Evolutionary conservation across 2,329 filamentous ascomycete genomes (phyloP), one percentile per base, ranked within the genome.

Genomic region (Dothiorella sarmentorum): DNA sequence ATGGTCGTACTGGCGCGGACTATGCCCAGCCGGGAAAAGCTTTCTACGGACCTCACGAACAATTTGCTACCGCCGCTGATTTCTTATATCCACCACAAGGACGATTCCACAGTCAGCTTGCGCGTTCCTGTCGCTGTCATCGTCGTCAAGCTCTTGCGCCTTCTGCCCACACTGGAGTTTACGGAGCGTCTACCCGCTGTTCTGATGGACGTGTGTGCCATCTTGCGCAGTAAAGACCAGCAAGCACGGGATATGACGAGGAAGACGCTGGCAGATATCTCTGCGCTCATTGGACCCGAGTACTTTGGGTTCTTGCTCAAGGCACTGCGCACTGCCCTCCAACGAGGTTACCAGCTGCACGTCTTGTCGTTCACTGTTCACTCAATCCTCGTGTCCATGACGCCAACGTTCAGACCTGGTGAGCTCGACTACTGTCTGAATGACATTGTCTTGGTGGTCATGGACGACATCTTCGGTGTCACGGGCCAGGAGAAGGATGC

Each of bases 401-500:
- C 88, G 10, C 87, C 90, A 9, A 80, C 84, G 2, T 89, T 91
- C 66, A 79, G 85, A 38, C 86, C 91, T 17, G 94, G 95, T 22
- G 91, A 93, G 65, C 78, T 99, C 27, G 91, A 99, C 68, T 92
- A 97, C 69, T 96, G 92, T 68, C 78, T 97, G 7, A 77, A 83
- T 3, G 82, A 88, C 10, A 85, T 97, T 42, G 86, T 95, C 44
- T 82, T 85, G 1, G 85, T 99, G 42, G 87, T 97, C 63, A 94
- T 99, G 90, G 94, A 99, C 68, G 95, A 99, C 69, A 94, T 95
- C 11, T 99, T 99, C 69, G 95, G 95, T 27, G 85, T 86, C 5
- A 88, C 89, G 31, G 94, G 94, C 2, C 89, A 96, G 75, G 93
- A 99, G 69, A 99, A 99, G 74, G 94, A 99, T 67, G 93, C 93